Base-by-base conservation (phyloP, 2,329 filamentous ascomycete species). In the Aspergillus hiratsukae region DNA sequence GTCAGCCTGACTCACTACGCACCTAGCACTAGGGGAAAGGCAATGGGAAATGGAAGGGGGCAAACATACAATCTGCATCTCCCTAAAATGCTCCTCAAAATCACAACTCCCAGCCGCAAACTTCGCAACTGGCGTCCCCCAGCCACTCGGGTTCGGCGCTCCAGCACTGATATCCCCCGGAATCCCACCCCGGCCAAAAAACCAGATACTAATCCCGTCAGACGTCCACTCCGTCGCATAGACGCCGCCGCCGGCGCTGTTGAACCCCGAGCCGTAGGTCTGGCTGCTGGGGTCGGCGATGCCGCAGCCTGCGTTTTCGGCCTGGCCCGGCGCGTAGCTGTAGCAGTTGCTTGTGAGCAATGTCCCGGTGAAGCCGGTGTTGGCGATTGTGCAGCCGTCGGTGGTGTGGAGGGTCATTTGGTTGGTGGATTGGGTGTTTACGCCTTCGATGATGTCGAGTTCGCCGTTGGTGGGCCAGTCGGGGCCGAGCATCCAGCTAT, bases 381-480 rank as follows among this genome's bases (percentile, higher is more conserved):
- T 79, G 61, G 69, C 68, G 66, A 89, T 81, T 27, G 70, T 72
- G 76, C 88, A 91, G 49, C 82, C 83, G 3, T 77, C 61, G 9
- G 73, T 72, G 1, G 88, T 90, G 77, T 90, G 87, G 17, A 94
- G 79, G 35, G 88, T 87, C 73, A 91, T 79, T 48, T 79, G 73
- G 70, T 88, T 83, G 57, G 78, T 74, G 2, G 75, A 69, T 59
- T 85, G 81, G 23, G 78, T 75, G 75, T 90, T 89, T 63, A 91
- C 87, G 40, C 88, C 88, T 75, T 92, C 89, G 64, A 92, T 84
- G 65, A 92, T 88, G 70, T 93, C 89, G 65, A 93, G 89, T 74
- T 92, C 89, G 49, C 89, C 89, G 7, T 78, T 77, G 45, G 70
- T 70, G 1, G 89, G 89, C 89, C 89, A 92, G 66, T 81, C 73